Evolutionary conservation across 495 filamentous ascomycete species (phyloP).

Genomic region (Neurospora tetrasperma): DNA sequence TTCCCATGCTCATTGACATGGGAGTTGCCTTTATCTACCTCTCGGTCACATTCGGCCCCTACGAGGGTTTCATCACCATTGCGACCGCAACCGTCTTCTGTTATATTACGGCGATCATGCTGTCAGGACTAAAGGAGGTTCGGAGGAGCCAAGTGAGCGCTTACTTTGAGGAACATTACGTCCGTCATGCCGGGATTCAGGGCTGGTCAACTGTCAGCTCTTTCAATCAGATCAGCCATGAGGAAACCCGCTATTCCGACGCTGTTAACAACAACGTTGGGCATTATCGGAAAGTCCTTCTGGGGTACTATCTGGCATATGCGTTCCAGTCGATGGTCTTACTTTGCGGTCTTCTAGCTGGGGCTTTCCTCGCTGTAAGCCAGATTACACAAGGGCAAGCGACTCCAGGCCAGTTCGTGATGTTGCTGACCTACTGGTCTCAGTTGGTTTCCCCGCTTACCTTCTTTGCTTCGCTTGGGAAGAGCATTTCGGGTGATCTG

Average conservation of each 20-base stretch:
- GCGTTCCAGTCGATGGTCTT: conserved; percentile 52
- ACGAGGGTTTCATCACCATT: conserved; percentile 61
- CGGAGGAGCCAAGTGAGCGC: conserved; percentile 24
- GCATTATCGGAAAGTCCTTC: conserved; percentile 29
- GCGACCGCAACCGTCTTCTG: conserved; percentile 53
- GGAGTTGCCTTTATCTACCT: conserved; percentile 58
- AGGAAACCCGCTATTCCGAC: conserved; percentile 49
- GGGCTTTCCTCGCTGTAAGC: conserved; percentile 57
- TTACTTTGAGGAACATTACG: conserved; percentile 47
- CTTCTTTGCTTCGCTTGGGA: conserved; percentile 53
- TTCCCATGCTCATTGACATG: conserved; percentile 65
- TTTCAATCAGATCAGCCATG: conserved; percentile 62
- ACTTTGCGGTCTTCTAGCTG: conserved; percentile 50
- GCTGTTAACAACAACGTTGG: conserved; percentile 35
- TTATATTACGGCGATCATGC: conserved; percentile 48
- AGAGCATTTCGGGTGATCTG: conserved; percentile 48
- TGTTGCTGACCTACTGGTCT: conserved; percentile 61
- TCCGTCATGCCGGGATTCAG: conserved; percentile 52
- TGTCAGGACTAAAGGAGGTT: conserved; percentile 27
- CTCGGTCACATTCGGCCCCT: conserved; percentile 57
- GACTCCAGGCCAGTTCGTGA: conserved; percentile 61
- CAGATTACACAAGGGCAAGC: conserved; percentile 46
- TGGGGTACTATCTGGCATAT: conserved; percentile 33
- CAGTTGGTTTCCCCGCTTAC: conserved; percentile 50
- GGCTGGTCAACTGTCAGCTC: conserved; percentile 62